phyloP scores from a whole-genome alignment of 208 protist genomes.

The Leishmania tropica region DNA sequence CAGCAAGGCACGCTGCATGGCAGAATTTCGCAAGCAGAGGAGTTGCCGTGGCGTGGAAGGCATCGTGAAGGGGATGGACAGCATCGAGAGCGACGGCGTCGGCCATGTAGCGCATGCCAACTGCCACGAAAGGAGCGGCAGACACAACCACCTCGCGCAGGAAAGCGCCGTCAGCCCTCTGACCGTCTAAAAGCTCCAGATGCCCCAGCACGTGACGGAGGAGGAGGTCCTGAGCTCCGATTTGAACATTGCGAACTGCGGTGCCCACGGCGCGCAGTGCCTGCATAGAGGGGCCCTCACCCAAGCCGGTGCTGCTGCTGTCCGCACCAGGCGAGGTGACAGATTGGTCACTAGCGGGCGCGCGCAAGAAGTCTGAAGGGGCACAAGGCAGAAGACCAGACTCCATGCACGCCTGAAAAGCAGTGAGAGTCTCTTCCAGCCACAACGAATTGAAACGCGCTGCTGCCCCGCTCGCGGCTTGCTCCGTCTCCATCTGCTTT shows the following conservation, averaged over 20 bases:
- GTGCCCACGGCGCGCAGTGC: constrained; percentile 10
- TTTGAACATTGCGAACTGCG: constrained; percentile 4
- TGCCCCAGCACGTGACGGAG: neutral
- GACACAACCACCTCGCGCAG: neutral
- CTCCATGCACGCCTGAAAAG: constrained; percentile 13
- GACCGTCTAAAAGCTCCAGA: neutral
- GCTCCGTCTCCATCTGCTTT: neutral
- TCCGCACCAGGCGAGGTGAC: neutral
- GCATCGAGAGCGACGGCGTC: constrained; percentile 16
- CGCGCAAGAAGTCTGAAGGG: constrained; percentile 1
- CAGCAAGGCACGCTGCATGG: neutral
- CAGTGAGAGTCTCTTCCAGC: constrained; percentile 16
- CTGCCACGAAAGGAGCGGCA: constrained; percentile 11
- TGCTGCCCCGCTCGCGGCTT: neutral
- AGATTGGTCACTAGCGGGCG: neutral
- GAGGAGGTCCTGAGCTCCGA: constrained; percentile 3
- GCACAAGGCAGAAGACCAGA: constrained; percentile 16
- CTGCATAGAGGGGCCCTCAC: constrained; percentile 13
- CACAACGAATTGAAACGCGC: constrained; percentile 1
- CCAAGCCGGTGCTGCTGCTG: neutral
- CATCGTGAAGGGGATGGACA: constrained; percentile 5
- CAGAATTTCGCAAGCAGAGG: constrained; percentile 19
- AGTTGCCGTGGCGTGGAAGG: constrained; percentile 8
- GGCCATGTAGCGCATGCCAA: constrained; percentile 25
- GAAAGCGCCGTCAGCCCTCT: neutral